These are phyloP conservation scores for Setomelanomma holmii DNA, from an alignment of 2,329 filamentous ascomycete species.

Conservation along the genomic window DNA sequence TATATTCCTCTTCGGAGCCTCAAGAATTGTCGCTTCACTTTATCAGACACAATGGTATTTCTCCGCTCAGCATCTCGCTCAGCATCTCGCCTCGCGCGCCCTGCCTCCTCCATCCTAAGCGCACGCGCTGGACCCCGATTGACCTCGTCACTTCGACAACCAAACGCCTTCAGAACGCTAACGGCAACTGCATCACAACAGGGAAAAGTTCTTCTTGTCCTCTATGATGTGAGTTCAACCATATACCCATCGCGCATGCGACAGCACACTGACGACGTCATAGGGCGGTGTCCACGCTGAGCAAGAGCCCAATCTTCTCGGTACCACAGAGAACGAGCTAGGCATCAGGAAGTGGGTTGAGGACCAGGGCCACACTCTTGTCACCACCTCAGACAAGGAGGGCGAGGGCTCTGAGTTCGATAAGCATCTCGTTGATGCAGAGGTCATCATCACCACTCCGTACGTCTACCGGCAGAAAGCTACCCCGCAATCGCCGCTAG, in stretches of 20 bases:
- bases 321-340: conserved; percentile 98
- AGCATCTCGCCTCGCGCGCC: conserved; percentile 64
- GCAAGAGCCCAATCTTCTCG: conserved; percentile 86
- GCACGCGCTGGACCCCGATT: conserved; percentile 51
- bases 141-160: conserved; percentile 53
- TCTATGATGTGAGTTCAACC: conserved; percentile 78
- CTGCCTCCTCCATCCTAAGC: conserved; percentile 61
- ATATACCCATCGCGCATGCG: conserved; percentile 11
- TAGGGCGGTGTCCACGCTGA: conserved; percentile 83
- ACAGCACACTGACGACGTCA: conserved; percentile 28
- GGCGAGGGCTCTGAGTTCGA: conserved; percentile 92
- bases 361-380: conserved; percentile 92
- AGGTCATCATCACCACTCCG: conserved; percentile 99
- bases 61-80: conserved; percentile 67
- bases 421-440: conserved; percentile 92
- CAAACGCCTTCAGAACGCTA: conserved; percentile 66
- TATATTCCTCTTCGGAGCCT: conserved; percentile 29
- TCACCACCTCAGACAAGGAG: conserved; percentile 98
- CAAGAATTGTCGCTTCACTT: conserved; percentile 23
- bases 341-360: conserved; percentile 97
- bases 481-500: conserved; percentile 36
- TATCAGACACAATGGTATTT: conserved; percentile 64
- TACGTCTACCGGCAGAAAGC: conserved; percentile 54
- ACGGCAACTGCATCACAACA: conserved; percentile 72
- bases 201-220: conserved; percentile 94